Evolutionary conservation across 2,329 filamentous ascomycete genomes (phyloP).

Genomic region (Fusarium albosuccineum): DNA sequence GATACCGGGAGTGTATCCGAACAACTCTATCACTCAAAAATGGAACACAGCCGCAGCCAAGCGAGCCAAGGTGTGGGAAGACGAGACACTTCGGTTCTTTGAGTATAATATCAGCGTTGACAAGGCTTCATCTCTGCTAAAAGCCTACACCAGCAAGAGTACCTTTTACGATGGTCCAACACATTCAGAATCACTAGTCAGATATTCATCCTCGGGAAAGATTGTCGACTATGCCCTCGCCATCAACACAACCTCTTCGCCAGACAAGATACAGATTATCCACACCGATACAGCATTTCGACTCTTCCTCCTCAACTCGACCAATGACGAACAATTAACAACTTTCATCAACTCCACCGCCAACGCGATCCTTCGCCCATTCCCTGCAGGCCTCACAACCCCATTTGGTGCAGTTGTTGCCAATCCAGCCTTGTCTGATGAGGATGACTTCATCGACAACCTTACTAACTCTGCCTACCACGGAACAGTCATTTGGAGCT

Average conservation of each 20-base stretch:
- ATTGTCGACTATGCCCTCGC: constrained; percentile 68
- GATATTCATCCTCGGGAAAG: constrained; percentile 49
- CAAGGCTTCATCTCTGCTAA: constrained; percentile 61
- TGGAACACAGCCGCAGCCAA: constrained; percentile 61
- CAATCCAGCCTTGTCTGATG: constrained; percentile 69
- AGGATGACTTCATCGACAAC: constrained; percentile 60
- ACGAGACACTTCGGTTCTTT: constrained; percentile 71
- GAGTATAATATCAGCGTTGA: constrained; percentile 55
- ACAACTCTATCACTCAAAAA: constrained; percentile 47
- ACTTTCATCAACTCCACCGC: constrained; percentile 69
- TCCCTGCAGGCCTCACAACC: constrained; percentile 70
- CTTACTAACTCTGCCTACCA: constrained; percentile 71
- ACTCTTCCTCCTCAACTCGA: constrained; percentile 72
- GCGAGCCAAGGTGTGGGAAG: constrained; percentile 73
- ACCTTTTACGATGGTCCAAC: constrained; percentile 60
- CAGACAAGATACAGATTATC: constrained; percentile 67
- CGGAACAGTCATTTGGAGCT: constrained; percentile 74
- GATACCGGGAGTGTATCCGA: constrained; percentile 62
- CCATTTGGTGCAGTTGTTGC: constrained; percentile 69
- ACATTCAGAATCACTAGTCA: constrained; percentile 53
- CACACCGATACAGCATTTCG: constrained; percentile 76
- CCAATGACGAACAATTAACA: constrained; percentile 68
- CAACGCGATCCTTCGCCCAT: constrained; percentile 68
- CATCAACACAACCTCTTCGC: constrained; percentile 64
- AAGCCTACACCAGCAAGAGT: constrained; percentile 58